A percentile compares a stretch with the other conserved stretches of the same genome.
Conservation (phyloP, 805 yeast genomes). For the Yamadazyma laniorum region DNA sequence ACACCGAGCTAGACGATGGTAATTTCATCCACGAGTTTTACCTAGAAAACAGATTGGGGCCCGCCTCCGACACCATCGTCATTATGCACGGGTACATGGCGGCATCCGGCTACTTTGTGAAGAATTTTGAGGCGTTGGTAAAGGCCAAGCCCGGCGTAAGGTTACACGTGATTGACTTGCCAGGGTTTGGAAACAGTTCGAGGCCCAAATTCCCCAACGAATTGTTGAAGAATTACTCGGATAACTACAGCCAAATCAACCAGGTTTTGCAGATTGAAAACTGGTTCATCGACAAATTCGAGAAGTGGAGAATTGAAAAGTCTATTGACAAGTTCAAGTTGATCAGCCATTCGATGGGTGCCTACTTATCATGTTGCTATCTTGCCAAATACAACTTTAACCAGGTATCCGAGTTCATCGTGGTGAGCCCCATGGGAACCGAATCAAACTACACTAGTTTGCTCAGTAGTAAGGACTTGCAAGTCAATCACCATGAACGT, state of each 20-base stretch:
- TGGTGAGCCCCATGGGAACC: conserved; percentile 46
- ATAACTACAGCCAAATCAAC: conserved; percentile 23
- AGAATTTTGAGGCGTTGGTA: conserved; percentile 34
- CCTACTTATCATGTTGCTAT: conserved; percentile 39
- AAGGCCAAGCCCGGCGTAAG: conserved; percentile 30
- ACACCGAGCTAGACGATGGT: conserved; percentile 27
- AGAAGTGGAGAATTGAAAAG: conserved; percentile 31
- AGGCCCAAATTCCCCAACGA: conserved; percentile 36
- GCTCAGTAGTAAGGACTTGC: conserved; percentile 28
- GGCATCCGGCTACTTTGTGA: conserved; percentile 41
- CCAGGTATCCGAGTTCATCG: conserved; percentile 22
- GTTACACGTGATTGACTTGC: conserved; percentile 40
- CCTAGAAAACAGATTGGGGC: conserved; percentile 20
- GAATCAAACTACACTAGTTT: conserved; percentile 37
- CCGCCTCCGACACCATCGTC: conserved; percentile 18
- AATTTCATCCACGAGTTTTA: conserved; percentile 37
- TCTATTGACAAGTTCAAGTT: conserved; percentile 26
- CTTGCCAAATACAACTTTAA: conserved; percentile 36
- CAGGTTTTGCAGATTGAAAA: conserved; percentile 35
- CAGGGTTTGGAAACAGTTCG: conserved; percentile 45
- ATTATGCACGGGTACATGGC: conserved; percentile 47
- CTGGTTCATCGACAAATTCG: conserved; percentile 43
- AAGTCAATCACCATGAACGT: conserved; percentile 31
- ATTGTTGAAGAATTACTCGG: conserved; percentile 22
- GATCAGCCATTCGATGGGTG: conserved; percentile 45